These are phyloP conservation scores for Alternaria sp. DNA, from an alignment of 2,329 filamentous ascomycete genomes.

Conservation along the genomic window DNA sequence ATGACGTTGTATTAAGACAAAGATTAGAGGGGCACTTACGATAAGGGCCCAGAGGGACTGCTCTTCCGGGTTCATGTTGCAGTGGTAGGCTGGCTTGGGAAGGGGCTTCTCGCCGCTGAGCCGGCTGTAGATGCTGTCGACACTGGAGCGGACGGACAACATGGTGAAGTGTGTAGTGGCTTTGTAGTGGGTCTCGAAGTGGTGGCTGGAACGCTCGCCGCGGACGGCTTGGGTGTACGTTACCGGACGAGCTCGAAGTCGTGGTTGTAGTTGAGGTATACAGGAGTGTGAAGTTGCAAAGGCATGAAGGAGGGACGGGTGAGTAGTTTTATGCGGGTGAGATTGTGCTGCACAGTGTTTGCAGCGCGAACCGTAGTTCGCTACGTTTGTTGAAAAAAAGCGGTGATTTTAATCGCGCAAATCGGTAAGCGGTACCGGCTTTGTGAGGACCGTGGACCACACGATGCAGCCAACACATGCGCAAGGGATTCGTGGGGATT, in stretches of 20 bases:
- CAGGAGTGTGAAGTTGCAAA: background rate
- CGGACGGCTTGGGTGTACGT: conserved; percentile 6
- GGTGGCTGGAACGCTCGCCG: conserved; percentile 3
- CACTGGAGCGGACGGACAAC: conserved; percentile 18
- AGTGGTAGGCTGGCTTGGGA: conserved; percentile 26
- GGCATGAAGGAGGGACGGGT: background rate
- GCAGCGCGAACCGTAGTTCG: conserved; percentile 7
- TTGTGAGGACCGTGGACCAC: conserved; percentile 4
- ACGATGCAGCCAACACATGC: background rate
- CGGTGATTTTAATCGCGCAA: conserved; percentile 10
- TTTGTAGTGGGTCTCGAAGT: background rate
- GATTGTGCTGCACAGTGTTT: conserved; percentile 10
- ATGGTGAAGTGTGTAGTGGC: conserved; percentile 12
- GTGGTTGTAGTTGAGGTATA: background rate
- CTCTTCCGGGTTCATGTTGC: conserved; percentile 30
- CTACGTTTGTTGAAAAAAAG: conserved; percentile 1
- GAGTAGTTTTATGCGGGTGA: background rate
- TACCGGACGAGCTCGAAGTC: conserved; percentile 5
- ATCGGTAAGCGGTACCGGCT: conserved; percentile 11
- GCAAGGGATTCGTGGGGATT: background rate
- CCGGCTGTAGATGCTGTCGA: conserved; percentile 16
- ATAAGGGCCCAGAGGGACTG: conserved; percentile 24
- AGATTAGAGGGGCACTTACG: conserved; percentile 8
- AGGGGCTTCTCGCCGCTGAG: conserved; percentile 25
- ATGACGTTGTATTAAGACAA: background rate